phyloP scores from a whole-genome alignment of 2,329 filamentous ascomycete species.

The Fusarium zealandicum region DNA sequence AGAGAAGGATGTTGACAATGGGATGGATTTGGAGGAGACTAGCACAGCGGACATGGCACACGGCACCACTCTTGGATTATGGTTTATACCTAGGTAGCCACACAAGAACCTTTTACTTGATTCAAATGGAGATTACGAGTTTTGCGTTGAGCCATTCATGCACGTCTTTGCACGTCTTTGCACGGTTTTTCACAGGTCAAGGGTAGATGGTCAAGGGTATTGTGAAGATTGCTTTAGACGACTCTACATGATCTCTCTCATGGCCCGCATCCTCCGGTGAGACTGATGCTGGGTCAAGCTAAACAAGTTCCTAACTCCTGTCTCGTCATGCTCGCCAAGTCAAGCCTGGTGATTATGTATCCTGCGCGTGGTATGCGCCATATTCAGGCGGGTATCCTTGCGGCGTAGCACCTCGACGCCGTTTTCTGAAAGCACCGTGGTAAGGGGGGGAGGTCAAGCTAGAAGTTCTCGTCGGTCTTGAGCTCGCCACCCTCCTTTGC shows the following conservation, averaged over 20 bases:
- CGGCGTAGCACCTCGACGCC: conserved; percentile 20
- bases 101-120: conserved; percentile 20
- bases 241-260: background rate
- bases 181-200: no score
- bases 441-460: background rate
- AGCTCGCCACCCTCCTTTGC: conserved; percentile 32
- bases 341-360: conserved; percentile 7
- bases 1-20: background rate
- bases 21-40: conserved; percentile 1
- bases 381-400: conserved; percentile 32
- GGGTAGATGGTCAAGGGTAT: background rate
- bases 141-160: no score
- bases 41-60: conserved; percentile 24
- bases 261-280: background rate
- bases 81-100: conserved; percentile 27
- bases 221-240: conserved; percentile 2
- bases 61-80: conserved; percentile 20
- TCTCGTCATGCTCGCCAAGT: conserved; percentile 1
- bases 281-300: background rate
- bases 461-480: conserved; percentile 32
- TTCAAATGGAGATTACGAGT: no score
- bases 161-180: no score
- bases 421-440: conserved; percentile 8
- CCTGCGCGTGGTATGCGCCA: conserved; percentile 9
- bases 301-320: background rate